A percentile compares a stretch with the other conserved stretches of the same genome.
These are phyloP conservation scores for Fusarium temperatum DNA, from an alignment of 2,329 filamentous ascomycete species.

Conservation along the genomic window DNA sequence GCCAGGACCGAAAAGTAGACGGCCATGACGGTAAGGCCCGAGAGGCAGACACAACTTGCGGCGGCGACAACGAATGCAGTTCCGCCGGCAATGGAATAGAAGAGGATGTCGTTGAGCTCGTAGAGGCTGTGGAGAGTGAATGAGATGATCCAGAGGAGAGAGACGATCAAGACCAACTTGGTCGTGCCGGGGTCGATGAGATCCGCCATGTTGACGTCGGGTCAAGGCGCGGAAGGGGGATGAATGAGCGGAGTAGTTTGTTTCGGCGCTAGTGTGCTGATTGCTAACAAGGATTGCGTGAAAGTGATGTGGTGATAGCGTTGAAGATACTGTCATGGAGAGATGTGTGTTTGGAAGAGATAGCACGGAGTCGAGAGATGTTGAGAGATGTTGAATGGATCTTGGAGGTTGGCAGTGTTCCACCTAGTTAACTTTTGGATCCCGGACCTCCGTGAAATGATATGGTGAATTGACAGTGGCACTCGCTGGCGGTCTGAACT, in stretches of 20 bases:
- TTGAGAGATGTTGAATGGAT: too few relatives aligned
- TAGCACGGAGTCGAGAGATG: rapidly evolving
- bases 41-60: neutral
- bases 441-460: too few relatives aligned
- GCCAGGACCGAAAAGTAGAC: neutral
- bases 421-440: too few relatives aligned
- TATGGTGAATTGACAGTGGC: neutral
- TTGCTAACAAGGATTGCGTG: rapidly evolving
- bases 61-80: neutral
- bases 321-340: neutral
- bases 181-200: neutral
- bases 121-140: neutral
- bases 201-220: neutral
- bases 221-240: rapidly evolving
- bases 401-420: neutral
- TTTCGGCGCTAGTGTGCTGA: rapidly evolving
- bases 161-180: neutral
- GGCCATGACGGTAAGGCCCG: neutral
- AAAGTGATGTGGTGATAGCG: rapidly evolving
- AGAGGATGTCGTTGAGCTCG: neutral
- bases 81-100: neutral
- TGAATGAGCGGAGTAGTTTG: too few relatives aligned
- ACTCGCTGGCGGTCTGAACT: neutral
- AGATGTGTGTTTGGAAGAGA: neutral
- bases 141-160: neutral